Conservation (phyloP, 2,329 filamentous ascomycete species). For the Exutisphaerella laricina region DNA sequence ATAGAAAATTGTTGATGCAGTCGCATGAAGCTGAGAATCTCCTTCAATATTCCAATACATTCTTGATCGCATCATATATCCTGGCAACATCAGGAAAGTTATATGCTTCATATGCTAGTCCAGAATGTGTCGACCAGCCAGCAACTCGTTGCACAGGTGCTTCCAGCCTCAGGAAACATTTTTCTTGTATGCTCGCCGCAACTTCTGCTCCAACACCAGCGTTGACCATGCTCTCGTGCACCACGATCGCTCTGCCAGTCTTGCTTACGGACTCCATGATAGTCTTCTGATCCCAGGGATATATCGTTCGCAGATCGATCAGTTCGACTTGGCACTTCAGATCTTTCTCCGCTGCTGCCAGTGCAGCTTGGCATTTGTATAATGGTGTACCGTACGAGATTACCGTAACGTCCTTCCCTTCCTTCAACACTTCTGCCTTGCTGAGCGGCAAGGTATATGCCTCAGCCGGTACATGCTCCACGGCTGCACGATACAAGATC, state of each 20-base stretch:
- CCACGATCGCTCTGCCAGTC: slow-evolving; percentile 79
- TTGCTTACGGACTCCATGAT: slow-evolving; percentile 78
- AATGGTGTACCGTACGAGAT: slow-evolving; percentile 86
- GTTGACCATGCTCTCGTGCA: slow-evolving; percentile 90
- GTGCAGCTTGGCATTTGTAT: slow-evolving; percentile 74
- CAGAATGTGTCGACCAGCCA: slow-evolving; percentile 83
- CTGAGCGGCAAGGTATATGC: slow-evolving; percentile 78
- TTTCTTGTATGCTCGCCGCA: slow-evolving; percentile 80
- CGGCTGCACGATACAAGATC: slow-evolving; percentile 82
- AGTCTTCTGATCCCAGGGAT: slow-evolving; percentile 82
- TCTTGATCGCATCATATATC: slow-evolving; percentile 48
- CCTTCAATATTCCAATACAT: slow-evolving; percentile 41
- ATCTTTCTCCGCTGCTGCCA: slow-evolving; percentile 69
- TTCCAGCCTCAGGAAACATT: slow-evolving; percentile 76
- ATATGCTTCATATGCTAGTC: slow-evolving; percentile 65
- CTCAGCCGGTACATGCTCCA: slow-evolving; percentile 80
- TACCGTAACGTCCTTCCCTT: slow-evolving; percentile 74
- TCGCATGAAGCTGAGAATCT: background rate
- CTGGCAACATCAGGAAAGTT: slow-evolving; percentile 78
- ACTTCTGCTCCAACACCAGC: slow-evolving; percentile 85
- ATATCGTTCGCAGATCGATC: slow-evolving; percentile 81
- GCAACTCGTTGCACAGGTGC: slow-evolving; percentile 79
- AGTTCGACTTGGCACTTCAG: slow-evolving; percentile 73
- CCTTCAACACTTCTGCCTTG: slow-evolving; percentile 77
- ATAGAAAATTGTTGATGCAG: background rate